Percentiles rank a stretch among this genome's conserved stretches.
Evolutionary conservation across 257 asterid genomes (phyloP).

Genomic region (Solanum commersonii): DNA sequence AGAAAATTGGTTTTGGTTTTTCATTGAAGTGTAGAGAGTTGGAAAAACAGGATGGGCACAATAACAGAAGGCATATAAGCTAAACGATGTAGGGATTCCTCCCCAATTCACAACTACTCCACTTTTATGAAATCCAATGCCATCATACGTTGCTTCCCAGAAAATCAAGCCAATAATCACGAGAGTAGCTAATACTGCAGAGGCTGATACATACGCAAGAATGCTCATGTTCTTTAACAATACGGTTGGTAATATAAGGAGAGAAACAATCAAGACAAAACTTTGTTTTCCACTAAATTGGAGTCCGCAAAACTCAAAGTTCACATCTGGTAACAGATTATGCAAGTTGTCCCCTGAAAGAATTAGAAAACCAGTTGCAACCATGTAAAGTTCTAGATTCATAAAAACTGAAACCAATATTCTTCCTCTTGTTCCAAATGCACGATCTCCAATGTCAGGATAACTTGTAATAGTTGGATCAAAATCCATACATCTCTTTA

Average conservation of each 20-base stretch:
- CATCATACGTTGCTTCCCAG: conserved; percentile 57
- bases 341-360: conserved; percentile 71
- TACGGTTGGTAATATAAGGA: conserved; percentile 57
- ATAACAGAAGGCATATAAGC: conserved; percentile 78
- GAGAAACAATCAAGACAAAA: conserved; percentile 47
- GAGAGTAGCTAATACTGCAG: conserved; percentile 69
- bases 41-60: conserved; percentile 98
- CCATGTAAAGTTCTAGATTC: conserved; percentile 71
- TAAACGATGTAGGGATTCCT: conserved; percentile 68
- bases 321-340: conserved; percentile 34
- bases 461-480: conserved; percentile 51
- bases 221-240: conserved; percentile 64
- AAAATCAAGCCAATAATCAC: conserved; percentile 49
- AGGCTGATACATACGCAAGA: conserved; percentile 74
- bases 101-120: conserved; percentile 28
- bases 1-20: conserved; percentile 54
- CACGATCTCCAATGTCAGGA: conserved; percentile 70
- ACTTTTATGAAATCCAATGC: conserved; percentile 44
- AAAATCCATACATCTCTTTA: conserved; percentile 74
- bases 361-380: conserved; percentile 83
- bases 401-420: conserved; percentile 43
- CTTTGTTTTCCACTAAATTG: conserved; percentile 37
- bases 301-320: conserved; percentile 20
- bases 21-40: conserved; percentile 78
- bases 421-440: conserved; percentile 64